Percentiles rank a stretch among this genome's conserved stretches.
Evolutionary conservation across 345 rosid species (phyloP).

Genomic region (Eucalyptus sp.): DNA sequence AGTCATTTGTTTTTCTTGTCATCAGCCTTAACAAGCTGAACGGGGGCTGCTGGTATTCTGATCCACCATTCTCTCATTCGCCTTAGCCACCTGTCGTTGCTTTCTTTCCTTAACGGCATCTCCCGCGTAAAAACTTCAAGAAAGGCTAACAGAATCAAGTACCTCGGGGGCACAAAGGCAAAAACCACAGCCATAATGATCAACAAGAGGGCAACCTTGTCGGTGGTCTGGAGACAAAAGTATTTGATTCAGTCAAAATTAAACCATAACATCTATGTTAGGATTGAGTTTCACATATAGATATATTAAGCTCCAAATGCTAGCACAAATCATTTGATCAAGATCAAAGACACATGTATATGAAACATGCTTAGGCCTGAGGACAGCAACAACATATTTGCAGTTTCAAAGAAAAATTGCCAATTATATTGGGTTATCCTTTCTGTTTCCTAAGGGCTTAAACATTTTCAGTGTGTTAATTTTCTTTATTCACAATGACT

Average conservation of each 20-base stretch:
- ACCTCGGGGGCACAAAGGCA: slow-evolving; percentile 49
- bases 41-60: slow-evolving; percentile 85
- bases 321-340: neutral
- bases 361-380: neutral
- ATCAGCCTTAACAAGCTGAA: slow-evolving; percentile 45
- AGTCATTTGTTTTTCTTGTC: slow-evolving; percentile 61
- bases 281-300: neutral
- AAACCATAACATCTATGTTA: neutral
- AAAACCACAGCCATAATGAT: slow-evolving; percentile 34
- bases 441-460: neutral
- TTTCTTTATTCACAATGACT: neutral
- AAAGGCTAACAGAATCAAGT: slow-evolving; percentile 33
- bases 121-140: slow-evolving; percentile 77
- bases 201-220: slow-evolving; percentile 48
- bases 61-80: slow-evolving; percentile 94
- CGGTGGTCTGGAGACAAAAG: slow-evolving; percentile 49
- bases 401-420: neutral
- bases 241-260: neutral
- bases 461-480: neutral
- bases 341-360: neutral
- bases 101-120: slow-evolving; percentile 61
- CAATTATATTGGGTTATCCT: neutral
- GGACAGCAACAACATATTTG: neutral
- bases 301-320: neutral
- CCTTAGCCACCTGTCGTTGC: slow-evolving; percentile 48